Percentiles rank a stretch among this genome's conserved stretches.
These are phyloP conservation scores for Gracilaria gracilis DNA, from an alignment of 23 red algal species.

Conservation along the genomic window DNA sequence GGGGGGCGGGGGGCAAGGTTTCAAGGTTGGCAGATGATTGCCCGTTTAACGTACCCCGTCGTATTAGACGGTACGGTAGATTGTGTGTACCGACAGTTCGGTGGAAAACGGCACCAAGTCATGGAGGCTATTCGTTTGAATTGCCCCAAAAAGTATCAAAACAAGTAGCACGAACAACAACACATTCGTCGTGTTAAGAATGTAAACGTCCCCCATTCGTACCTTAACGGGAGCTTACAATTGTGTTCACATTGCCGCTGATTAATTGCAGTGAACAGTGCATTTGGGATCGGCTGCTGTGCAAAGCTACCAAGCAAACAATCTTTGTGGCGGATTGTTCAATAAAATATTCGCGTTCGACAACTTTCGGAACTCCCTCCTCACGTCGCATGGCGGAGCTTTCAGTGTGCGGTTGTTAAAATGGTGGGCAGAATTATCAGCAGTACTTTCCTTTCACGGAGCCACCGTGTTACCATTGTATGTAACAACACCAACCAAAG, in stretches of 20 bases:
- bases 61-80: not conserved
- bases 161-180: not conserved
- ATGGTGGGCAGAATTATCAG: not conserved
- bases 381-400: constrained; percentile 4
- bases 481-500: not conserved
- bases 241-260: not conserved
- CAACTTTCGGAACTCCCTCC: not conserved
- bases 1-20: too few relatives aligned
- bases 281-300: not conserved
- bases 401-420: constrained; percentile 11
- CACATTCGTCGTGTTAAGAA: not conserved
- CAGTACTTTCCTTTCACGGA: not conserved
- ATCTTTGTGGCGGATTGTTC: not conserved
- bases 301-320: not conserved
- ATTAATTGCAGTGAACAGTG: not conserved
- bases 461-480: not conserved
- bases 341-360: not conserved
- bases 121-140: constrained; percentile 5
- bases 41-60: not conserved
- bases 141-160: not conserved
- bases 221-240: constrained; percentile 5
- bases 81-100: not conserved
- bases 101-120: not conserved
- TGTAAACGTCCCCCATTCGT: not conserved
- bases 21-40: not conserved